Percentiles rank a stretch among this genome's conserved stretches.
Conservation (phyloP, 1,284 basidiomycete species). For the Leccinum pseudoinsigne region DNA sequence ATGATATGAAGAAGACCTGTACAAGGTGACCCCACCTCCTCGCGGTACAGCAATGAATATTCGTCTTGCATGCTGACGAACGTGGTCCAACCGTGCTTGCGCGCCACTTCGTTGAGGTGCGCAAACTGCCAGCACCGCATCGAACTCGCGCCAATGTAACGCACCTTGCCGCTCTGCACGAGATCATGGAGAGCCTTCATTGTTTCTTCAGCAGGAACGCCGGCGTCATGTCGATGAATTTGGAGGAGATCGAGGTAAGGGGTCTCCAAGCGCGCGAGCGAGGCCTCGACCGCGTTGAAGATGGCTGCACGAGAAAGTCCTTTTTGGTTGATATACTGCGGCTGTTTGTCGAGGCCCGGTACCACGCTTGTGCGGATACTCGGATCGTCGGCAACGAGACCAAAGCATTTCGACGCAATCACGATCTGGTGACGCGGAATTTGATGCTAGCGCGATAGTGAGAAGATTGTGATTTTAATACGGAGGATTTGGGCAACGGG, state of each 20-base stretch:
- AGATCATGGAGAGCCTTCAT: conserved; percentile 37
- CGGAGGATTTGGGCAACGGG: neutral
- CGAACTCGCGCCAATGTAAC: conserved; percentile 45
- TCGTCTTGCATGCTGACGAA: conserved; percentile 28
- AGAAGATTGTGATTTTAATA: neutral
- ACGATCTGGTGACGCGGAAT: conserved; percentile 55
- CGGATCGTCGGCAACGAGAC: conserved; percentile 22
- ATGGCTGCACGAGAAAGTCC: conserved; percentile 45
- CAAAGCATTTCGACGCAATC: conserved; percentile 43
- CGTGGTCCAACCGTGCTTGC: conserved; percentile 37
- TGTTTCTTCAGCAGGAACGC: conserved; percentile 40
- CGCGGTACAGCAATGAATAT: conserved; percentile 43
- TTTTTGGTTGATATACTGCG: conserved; percentile 44
- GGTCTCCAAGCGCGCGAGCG: conserved; percentile 41
- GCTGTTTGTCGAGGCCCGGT: conserved; percentile 19
- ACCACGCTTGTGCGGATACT: neutral
- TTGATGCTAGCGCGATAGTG: conserved; percentile 37
- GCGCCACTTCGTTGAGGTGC: conserved; percentile 40
- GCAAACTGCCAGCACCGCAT: conserved; percentile 46
- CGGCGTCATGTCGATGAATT: conserved; percentile 34
- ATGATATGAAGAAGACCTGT: neutral
- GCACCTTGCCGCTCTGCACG: neutral
- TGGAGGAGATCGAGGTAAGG: conserved; percentile 41
- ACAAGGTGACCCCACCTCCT: conserved; percentile 30
- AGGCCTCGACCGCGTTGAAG: conserved; percentile 47